Evolutionary conservation across 83 land plant genomes (phyloP).

Genomic region (Diphasiastrum complanatum): DNA sequence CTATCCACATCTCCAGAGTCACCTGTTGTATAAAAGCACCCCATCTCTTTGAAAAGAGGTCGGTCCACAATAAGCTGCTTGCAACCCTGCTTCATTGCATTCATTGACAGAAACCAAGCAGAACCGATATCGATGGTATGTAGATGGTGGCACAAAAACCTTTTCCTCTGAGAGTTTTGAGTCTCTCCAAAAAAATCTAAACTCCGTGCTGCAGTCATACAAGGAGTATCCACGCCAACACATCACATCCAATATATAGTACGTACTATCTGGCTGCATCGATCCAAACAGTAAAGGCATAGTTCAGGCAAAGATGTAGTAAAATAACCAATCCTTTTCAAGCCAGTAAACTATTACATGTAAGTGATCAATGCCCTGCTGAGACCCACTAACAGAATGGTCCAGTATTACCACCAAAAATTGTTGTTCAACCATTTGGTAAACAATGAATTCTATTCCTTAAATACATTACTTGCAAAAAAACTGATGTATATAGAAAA

Average conservation of each 20-base stretch:
- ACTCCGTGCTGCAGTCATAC: conserved; percentile 82
- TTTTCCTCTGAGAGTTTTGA: conserved; percentile 84
- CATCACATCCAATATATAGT: conserved; percentile 86
- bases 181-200: conserved; percentile 89
- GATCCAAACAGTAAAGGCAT: neutral
- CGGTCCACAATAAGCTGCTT: conserved; percentile 56
- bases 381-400: too few relatives aligned
- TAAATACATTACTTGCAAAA: too few relatives aligned
- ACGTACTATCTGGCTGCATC: conserved; percentile 72
- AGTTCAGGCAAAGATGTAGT: neutral
- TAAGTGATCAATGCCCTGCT: too few relatives aligned
- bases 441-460: too few relatives aligned
- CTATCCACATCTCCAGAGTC: neutral
- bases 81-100: conserved; percentile 58
- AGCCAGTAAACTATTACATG: too few relatives aligned
- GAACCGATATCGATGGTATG: conserved; percentile 65
- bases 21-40: conserved; percentile 82
- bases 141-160: conserved; percentile 56
- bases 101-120: conserved; percentile 64
- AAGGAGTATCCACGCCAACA: conserved; percentile 93
- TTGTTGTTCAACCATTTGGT: too few relatives aligned
- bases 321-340: too few relatives aligned
- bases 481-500: too few relatives aligned
- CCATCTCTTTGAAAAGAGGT: conserved; percentile 80
- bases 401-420: too few relatives aligned